Evolutionary conservation across 2,329 filamentous ascomycete genomes (phyloP).

Genomic region (Colletotrichum tofieldiae): DNA sequence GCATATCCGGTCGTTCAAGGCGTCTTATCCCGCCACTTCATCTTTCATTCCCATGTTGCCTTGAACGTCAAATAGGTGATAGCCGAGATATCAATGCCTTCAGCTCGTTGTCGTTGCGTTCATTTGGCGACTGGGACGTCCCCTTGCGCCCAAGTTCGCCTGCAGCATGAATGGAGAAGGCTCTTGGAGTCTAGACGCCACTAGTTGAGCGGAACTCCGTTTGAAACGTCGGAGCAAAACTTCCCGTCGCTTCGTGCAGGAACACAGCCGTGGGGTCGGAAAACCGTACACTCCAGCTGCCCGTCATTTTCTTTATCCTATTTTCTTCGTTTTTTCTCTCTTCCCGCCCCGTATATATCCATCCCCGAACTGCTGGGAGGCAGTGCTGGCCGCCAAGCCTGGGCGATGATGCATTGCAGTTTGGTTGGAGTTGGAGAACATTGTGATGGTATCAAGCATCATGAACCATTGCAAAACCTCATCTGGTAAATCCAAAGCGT

Average conservation of each 20-base stretch:
- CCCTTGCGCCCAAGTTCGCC: background rate
- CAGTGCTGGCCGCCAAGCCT: background rate
- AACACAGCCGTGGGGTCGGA: background rate
- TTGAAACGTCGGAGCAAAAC: slow-evolving; percentile 11
- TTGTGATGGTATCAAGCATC: too few relatives aligned
- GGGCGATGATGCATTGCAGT: too few relatives aligned
- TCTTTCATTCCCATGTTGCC: background rate
- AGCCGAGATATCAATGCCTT: background rate
- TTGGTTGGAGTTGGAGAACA: background rate
- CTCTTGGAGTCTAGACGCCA: background rate
- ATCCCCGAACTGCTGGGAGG: background rate
- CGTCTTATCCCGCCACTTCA: background rate
- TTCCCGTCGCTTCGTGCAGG: background rate
- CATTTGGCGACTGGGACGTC: background rate
- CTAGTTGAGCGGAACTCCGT: slow-evolving; percentile 30
- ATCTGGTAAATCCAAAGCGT: background rate
- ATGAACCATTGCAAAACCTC: background rate
- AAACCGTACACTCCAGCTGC: background rate
- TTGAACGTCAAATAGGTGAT: too few relatives aligned
- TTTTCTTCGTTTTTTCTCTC: too few relatives aligned
- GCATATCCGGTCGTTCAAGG: background rate
- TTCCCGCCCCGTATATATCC: background rate
- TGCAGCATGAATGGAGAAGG: background rate
- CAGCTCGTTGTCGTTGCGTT: background rate
- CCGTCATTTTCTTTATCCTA: too few relatives aligned